Base-by-base conservation (phyloP, 345 rosid genomes). In the Citrus inodora region DNA sequence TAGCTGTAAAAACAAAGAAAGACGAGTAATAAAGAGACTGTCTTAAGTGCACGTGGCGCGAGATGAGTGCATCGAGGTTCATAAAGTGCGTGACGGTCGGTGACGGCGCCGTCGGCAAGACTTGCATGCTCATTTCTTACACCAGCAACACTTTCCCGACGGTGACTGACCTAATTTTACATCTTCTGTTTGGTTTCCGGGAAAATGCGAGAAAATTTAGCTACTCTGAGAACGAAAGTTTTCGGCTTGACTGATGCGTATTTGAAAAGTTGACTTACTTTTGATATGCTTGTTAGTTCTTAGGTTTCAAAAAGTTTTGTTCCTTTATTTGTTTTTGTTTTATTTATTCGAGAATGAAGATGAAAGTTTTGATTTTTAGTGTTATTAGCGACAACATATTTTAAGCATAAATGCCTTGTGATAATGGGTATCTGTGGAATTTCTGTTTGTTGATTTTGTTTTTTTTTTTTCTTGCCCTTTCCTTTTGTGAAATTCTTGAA, bases 1-100 rank as follows among this genome's bases (percentile, higher is more conserved):
- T 46, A 46, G 70, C 42, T 27, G 73, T 55, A 28, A 67, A 25
- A 67, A 32, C 30, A 40, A 27, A 7, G 66, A 28, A 73, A 37
- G 40, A 37, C 40, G 40, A 37, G 40, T 7, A 37, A 74, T 1
- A 37, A 8, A 67, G 65, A 80, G 70, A 68, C 68, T 46, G 25
- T 24, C 67, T 8, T 4, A 25, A 46, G 8, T 53, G 30, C 55
- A 55, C 80, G 69, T 62, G 77, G 69, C 40, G 42, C 60, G 74
- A 66, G 40, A 88, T 92, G 96, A 90, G 92, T 88, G 90, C 89
- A 67, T 90, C 93, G 42, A 92, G 90, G 86, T 92, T 92, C 87
- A 92, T 90, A 33, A 92, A 92, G 81, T 92, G 96, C 79, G 96
- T 92, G 30, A 92, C 96, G 0, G 96, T 92, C 79, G 92, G 95